Conservation (phyloP, 2,329 filamentous ascomycete genomes). For the Metarhizium sp. region DNA sequence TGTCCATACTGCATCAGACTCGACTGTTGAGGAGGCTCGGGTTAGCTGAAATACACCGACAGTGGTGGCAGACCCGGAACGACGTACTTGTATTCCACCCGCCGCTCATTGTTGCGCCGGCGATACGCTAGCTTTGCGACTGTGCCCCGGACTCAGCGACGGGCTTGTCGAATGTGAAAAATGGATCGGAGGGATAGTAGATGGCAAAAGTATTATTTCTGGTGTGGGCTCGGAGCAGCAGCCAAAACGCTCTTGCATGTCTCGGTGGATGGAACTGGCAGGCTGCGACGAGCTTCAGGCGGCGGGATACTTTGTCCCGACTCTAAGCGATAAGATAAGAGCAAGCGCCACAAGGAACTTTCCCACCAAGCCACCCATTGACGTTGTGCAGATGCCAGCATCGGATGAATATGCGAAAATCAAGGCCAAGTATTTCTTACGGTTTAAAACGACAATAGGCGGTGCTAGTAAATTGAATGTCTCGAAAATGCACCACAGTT, state of each 20-base stretch:
- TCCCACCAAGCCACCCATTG: too few species aligned
- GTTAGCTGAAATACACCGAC: conserved; percentile 1
- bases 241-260: too few species aligned
- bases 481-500: too few species aligned
- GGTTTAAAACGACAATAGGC: too few species aligned
- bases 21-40: conserved; percentile 42
- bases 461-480: too few species aligned
- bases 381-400: not conserved
- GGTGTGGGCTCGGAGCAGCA: too few species aligned
- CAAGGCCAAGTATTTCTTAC: too few species aligned
- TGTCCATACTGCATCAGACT: conserved; percentile 77
- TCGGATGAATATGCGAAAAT: too few species aligned
- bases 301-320: not conserved
- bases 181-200: not conserved
- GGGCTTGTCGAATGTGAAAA: too few species aligned
- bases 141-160: too few species aligned
- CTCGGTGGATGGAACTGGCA: too few species aligned
- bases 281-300: not conserved
- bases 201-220: not conserved
- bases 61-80: not conserved
- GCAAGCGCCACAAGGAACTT: not conserved
- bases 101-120: conserved; percentile 49
- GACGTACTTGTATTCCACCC: conserved; percentile 85
- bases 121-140: not conserved
- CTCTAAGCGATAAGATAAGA: not conserved